Evolutionary conservation across 2,329 filamentous ascomycete genomes (phyloP), one percentile per base, ranked within the genome.

Genomic region (Aspergillus ibericus): DNA sequence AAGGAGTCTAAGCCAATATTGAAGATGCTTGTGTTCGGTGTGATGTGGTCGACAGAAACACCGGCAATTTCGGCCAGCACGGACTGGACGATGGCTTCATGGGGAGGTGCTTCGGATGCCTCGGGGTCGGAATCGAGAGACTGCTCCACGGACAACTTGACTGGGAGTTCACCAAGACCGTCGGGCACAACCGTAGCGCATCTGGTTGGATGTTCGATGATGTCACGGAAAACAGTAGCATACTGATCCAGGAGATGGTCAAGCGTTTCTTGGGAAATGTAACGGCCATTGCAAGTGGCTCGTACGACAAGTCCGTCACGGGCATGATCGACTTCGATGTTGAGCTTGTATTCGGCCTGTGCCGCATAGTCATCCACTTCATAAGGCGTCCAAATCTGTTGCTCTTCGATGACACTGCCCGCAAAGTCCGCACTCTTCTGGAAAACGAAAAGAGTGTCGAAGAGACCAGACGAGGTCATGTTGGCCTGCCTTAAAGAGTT

Each of bases 361-460:
- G 64, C 66, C 5, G 57, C 61, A 40, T 56, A 69, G 13, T 59
- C 60, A 9, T 68, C 60, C 3, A 59, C 53, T n/a, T 68, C 61
- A 60, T 59, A 66, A 13, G 63, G 54, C 12, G 54, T 62, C 69
- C 68, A 70, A 15, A 70, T 67, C 29, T 67, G 20, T 38, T 67
- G 67, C 5, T 61, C 49, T 18, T 61, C 55, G 3, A 64, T 40
- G 2, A 56, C 38, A 22, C 57, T 54, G 3, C 56, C 58, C 1
- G 53, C 48, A 5, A 65, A 48, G 22, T 65, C 63, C 0, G 65
- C 65, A 18, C 63, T 70, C 56, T 74, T 78, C 64, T 83, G 81
- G 60, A 82, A 85, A 2, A 83, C 80, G 58, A 85, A 84, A 3
- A 85, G 68, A 2, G 74, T 77, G 56, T 84, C 80, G 55, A 85